These are phyloP conservation scores for Drosera spatulata DNA, from an alignment of 179 eudicot genomes.

Conservation along the genomic window DNA sequence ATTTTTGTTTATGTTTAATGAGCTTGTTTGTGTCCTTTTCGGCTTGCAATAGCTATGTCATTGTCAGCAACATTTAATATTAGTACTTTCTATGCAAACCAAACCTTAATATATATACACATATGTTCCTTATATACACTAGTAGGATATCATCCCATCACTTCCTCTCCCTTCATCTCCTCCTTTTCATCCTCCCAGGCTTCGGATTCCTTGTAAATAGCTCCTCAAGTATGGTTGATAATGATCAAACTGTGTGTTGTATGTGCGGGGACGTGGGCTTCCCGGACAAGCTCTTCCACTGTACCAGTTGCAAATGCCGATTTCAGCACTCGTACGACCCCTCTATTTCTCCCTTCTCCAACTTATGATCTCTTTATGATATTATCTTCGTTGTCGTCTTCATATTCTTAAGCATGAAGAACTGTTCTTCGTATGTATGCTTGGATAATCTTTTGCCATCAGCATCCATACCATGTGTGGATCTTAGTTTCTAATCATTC, in stretches of 20 bases:
- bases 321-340: slow-evolving; percentile 78
- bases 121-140: too few relatives aligned
- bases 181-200: background rate
- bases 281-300: slow-evolving; percentile 82
- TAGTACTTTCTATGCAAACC: too few relatives aligned
- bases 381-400: background rate
- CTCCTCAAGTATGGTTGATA: slow-evolving; percentile 41
- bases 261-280: slow-evolving; percentile 95
- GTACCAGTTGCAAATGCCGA: slow-evolving; percentile 61
- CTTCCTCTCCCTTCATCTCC: background rate
- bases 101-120: too few relatives aligned
- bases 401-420: background rate
- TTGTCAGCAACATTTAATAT: too few relatives aligned
- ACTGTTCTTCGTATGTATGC: too few relatives aligned
- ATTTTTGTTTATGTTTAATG: too few relatives aligned
- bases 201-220: background rate
- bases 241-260: slow-evolving; percentile 52
- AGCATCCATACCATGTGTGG: too few relatives aligned
- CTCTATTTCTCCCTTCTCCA: background rate
- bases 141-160: too few relatives aligned
- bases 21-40: too few relatives aligned
- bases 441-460: too few relatives aligned
- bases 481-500: too few relatives aligned
- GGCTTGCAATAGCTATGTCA: too few relatives aligned
- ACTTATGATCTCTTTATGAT: background rate